phyloP scores from a whole-genome alignment of 2,329 filamentous ascomycete species.

The Aspergillus novoparasiticus region DNA sequence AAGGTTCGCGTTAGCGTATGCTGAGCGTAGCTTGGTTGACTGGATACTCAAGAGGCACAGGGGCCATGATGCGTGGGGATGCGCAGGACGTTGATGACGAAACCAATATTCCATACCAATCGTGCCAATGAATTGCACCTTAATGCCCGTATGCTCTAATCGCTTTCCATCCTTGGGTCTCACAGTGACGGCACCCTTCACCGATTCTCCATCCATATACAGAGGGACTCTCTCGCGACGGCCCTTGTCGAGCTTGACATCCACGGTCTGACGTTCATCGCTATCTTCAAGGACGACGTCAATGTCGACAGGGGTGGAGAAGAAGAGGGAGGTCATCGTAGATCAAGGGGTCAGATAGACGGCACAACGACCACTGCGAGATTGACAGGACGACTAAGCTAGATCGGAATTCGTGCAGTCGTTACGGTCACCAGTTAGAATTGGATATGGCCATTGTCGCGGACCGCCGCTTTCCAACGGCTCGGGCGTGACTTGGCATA shows the following conservation, averaged over 20 bases:
- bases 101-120: slow-evolving; percentile 66
- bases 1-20: slow-evolving; percentile 12
- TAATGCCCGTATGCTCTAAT: slow-evolving; percentile 97
- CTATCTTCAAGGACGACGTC: slow-evolving; percentile 95
- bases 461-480: not conserved
- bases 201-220: slow-evolving; percentile 97
- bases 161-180: slow-evolving; percentile 97
- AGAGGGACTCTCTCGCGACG: slow-evolving; percentile 93
- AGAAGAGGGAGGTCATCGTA: slow-evolving; percentile 95
- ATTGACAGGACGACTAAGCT: slow-evolving; percentile 12
- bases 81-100: not conserved
- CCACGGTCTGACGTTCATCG: slow-evolving; percentile 92
- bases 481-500: not conserved
- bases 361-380: slow-evolving; percentile 2
- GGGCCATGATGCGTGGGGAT: not conserved
- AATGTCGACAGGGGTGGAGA: slow-evolving; percentile 97
- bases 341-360: slow-evolving; percentile 6
- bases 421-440: not conserved
- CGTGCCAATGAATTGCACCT: slow-evolving; percentile 98
- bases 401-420: slow-evolving; percentile 15
- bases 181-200: slow-evolving; percentile 93
- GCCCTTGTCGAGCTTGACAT: slow-evolving; percentile 98
- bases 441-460: not conserved
- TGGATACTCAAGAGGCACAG: not conserved
- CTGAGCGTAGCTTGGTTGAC: not conserved